Conservation (phyloP, 306 rosid species). For the Medicago ruthenica region DNA sequence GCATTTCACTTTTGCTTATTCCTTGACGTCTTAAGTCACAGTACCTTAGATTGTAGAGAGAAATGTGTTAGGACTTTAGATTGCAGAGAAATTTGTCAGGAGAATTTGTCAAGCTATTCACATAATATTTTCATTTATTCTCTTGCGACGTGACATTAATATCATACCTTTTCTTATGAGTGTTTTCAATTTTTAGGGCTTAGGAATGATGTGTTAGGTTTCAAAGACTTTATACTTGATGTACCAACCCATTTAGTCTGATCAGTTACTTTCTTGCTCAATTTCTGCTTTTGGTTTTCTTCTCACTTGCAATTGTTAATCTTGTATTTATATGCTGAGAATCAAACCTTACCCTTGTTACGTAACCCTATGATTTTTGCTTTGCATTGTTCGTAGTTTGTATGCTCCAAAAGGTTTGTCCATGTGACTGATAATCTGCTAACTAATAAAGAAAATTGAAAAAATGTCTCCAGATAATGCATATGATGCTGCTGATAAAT, state of each 20-base stretch:
- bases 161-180: slow-evolving; percentile 19
- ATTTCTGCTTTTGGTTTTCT: slow-evolving; percentile 22
- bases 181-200: slow-evolving; percentile 20
- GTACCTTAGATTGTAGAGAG: slow-evolving; percentile 13
- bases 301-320: slow-evolving; percentile 21
- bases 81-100: slow-evolving; percentile 14
- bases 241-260: slow-evolving; percentile 18
- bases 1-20: slow-evolving; percentile 33
- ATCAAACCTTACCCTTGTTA: slow-evolving; percentile 6
- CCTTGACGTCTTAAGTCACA: slow-evolving; percentile 16
- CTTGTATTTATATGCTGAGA: slow-evolving; percentile 40
- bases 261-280: slow-evolving; percentile 21
- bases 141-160: slow-evolving; percentile 15
- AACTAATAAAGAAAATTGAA: slow-evolving; percentile 28
- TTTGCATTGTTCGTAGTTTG: not conserved
- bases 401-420: slow-evolving; percentile 19
- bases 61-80: slow-evolving; percentile 16
- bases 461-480: slow-evolving; percentile 71
- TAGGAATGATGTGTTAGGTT: slow-evolving; percentile 28
- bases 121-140: slow-evolving; percentile 25
- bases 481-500: slow-evolving; percentile 86
- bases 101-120: slow-evolving; percentile 10
- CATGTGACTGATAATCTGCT: slow-evolving; percentile 36
- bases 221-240: slow-evolving; percentile 31
- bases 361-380: slow-evolving; percentile 25